A percentile compares a stretch with the other conserved stretches of the same genome.
These are phyloP conservation scores for Chlorella sorokiniana DNA, from an alignment of 139 green algal genomes.

Conservation along the genomic window DNA sequence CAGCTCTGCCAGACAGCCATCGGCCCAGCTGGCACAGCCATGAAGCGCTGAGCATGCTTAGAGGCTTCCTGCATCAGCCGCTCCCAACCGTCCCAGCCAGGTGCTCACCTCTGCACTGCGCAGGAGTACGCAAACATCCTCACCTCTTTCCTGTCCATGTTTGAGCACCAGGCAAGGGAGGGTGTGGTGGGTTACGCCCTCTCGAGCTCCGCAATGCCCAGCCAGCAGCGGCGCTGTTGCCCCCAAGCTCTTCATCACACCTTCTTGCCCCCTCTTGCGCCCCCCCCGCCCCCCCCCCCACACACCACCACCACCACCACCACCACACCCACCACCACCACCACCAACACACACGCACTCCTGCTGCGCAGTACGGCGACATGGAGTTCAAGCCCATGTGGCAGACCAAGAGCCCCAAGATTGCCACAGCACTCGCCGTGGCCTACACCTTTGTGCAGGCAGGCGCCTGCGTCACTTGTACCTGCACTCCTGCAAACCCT, in stretches of 20 bases:
- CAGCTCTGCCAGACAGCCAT: neutral
- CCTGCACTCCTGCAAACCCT: no score
- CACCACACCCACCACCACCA: no score
- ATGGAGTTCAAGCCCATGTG: constrained; percentile 32
- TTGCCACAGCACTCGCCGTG: constrained; percentile 28
- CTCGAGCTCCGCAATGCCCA: neutral
- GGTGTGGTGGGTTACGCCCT: neutral
- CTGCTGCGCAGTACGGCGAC: constrained; percentile 25
- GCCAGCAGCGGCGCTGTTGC: no score
- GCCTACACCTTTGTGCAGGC: constrained; percentile 36
- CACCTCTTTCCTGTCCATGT: constrained; percentile 31
- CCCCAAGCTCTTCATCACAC: no score
- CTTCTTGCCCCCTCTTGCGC: no score
- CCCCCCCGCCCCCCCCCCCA: no score
- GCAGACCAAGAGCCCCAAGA: constrained; percentile 24
- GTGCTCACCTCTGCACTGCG: neutral
- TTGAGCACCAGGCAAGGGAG: constrained; percentile 12
- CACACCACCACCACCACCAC: no score
- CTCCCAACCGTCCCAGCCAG: no score
- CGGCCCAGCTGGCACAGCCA: no score
- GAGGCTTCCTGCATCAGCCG: no score
- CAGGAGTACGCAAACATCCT: constrained; percentile 26
- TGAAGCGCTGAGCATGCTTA: no score
- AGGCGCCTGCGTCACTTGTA: neutral
- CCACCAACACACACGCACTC: no score